These are phyloP conservation scores for Aspergillus phoenicis DNA, from an alignment of 2,329 filamentous ascomycete genomes.

Conservation along the genomic window DNA sequence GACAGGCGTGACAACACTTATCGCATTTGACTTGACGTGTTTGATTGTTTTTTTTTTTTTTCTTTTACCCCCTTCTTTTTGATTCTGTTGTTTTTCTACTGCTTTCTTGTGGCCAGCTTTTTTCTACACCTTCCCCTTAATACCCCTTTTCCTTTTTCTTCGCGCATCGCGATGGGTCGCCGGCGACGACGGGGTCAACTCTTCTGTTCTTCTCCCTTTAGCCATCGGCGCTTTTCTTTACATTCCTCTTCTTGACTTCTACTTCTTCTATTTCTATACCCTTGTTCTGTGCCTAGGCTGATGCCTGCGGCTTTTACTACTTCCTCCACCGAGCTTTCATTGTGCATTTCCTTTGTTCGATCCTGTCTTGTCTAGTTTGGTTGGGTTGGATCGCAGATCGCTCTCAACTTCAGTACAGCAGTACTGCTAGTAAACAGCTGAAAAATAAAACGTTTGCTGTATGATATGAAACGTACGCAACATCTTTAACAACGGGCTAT, in stretches of 20 bases:
- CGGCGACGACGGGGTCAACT: neutral
- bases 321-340: neutral
- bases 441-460: neutral
- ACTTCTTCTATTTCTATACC: neutral
- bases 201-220: neutral
- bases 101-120: neutral
- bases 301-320: neutral
- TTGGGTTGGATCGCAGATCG: neutral
- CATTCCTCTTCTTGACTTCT: slow-evolving; percentile 4
- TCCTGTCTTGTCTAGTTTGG: neutral
- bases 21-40: too few relatives aligned
- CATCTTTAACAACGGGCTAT: too few relatives aligned
- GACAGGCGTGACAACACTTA: neutral
- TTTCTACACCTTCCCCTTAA: slow-evolving; percentile 2
- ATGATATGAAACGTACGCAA: neutral
- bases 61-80: slow-evolving; percentile 12
- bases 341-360: neutral
- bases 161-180: slow-evolving; percentile 8
- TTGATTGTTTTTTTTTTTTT: neutral
- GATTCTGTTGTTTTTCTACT: too few relatives aligned
- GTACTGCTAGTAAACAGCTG: neutral
- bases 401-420: too few relatives aligned
- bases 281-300: neutral
- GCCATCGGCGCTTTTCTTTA: neutral
- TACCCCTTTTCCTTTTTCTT: slow-evolving; percentile 4